Percentiles rank a stretch among this genome's conserved stretches.
phyloP scores from a whole-genome alignment of 2,329 filamentous ascomycete species.

The Remersonia thermophila region DNA sequence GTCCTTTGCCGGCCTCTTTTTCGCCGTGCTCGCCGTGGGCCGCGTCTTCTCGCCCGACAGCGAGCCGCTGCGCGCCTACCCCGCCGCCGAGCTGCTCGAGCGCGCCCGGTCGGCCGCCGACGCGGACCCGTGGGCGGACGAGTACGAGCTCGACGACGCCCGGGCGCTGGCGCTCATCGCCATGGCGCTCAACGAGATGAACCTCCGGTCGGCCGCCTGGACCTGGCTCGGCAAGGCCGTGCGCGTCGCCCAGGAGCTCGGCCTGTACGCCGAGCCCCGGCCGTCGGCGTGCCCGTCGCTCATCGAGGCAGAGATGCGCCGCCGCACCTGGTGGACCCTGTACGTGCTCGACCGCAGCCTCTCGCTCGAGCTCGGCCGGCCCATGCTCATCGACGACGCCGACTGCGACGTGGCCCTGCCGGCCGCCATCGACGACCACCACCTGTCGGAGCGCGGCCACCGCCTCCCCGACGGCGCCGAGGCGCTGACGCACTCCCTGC shows the following conservation, averaged over 20 bases:
- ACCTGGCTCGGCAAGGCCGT: slow-evolving; percentile 74
- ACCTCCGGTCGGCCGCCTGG: slow-evolving; percentile 74
- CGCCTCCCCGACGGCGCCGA: slow-evolving; percentile 38
- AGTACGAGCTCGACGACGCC: slow-evolving; percentile 63
- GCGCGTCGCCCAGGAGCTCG: slow-evolving; percentile 70
- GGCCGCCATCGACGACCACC: slow-evolving; percentile 68
- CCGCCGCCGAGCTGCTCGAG: slow-evolving; percentile 56
- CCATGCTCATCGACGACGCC: slow-evolving; percentile 70
- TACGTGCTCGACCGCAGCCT: slow-evolving; percentile 79
- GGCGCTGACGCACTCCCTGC: slow-evolving; percentile 55
- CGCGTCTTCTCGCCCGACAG: slow-evolving; percentile 55
- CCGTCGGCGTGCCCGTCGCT: slow-evolving; percentile 62
- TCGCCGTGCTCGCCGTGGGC: slow-evolving; percentile 71
- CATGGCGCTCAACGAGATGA: slow-evolving; percentile 74
- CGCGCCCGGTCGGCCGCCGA: slow-evolving; percentile 44
- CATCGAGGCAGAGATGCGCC: slow-evolving; percentile 74
- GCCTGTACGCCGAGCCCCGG: slow-evolving; percentile 61
- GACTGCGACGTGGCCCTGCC: slow-evolving; percentile 81
- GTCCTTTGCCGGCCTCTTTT: slow-evolving; percentile 70
- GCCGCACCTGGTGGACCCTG: slow-evolving; percentile 85
- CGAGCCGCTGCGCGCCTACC: slow-evolving; percentile 38
- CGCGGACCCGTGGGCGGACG: slow-evolving; percentile 72
- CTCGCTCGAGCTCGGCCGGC: slow-evolving; percentile 67
- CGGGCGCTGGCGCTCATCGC: slow-evolving; percentile 60
- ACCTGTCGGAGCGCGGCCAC: slow-evolving; percentile 48